phyloP scores from a whole-genome alignment of 805 yeast genomes.

The Maudiozyma barnettii region DNA sequence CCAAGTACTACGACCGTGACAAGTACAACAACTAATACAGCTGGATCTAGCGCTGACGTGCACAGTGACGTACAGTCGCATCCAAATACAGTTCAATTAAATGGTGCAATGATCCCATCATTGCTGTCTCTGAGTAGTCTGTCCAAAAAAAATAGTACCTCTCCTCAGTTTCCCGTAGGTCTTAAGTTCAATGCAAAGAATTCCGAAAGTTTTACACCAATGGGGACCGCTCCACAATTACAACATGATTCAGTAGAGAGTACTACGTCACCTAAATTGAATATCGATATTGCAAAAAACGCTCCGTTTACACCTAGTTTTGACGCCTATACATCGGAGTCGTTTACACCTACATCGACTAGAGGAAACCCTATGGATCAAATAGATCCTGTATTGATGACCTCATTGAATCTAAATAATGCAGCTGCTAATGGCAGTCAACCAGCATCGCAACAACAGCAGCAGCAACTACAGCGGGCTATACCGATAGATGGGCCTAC shows the following conservation, averaged over 20 bases:
- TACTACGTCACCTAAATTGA: neutral
- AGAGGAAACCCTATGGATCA: slow-evolving; percentile 16
- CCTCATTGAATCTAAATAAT: no score
- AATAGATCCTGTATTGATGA: neutral
- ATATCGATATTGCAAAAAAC: neutral
- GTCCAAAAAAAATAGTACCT: neutral
- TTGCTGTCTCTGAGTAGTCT: neutral
- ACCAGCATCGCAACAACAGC: neutral
- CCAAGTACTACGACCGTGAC: neutral
- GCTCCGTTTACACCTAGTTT: slow-evolving; percentile 18
- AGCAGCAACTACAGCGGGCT: neutral
- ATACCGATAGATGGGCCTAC: no score
- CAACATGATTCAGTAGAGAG: neutral
- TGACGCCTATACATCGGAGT: slow-evolving; percentile 25
- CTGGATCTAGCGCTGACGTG: neutral
- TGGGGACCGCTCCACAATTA: slow-evolving; percentile 4
- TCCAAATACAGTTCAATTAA: neutral
- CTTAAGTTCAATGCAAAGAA: slow-evolving; percentile 43
- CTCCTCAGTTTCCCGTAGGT: slow-evolving; percentile 5
- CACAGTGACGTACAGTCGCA: neutral
- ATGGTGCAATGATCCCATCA: neutral
- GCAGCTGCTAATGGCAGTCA: no score
- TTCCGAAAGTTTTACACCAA: slow-evolving; percentile 48
- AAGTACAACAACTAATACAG: neutral
- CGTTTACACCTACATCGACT: slow-evolving; percentile 23